Conservation (phyloP, 345 rosid genomes). For the Populus nigra region DNA sequence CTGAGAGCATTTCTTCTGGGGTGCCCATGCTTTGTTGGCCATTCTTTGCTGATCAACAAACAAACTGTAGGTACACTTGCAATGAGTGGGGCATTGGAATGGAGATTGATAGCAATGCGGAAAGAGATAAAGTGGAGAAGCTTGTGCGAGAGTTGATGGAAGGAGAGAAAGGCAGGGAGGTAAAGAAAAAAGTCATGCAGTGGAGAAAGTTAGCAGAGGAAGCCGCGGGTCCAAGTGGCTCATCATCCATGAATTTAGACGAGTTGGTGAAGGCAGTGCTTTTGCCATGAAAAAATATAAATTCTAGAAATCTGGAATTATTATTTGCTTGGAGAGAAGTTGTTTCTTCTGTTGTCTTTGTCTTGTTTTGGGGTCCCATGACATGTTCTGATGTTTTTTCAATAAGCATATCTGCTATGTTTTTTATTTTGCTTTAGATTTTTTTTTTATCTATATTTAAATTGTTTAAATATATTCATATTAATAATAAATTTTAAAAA, state of each 20-base stretch:
- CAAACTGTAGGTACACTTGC: not conserved
- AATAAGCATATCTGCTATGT: too few species aligned
- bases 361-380: too few species aligned
- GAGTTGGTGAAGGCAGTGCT: not conserved
- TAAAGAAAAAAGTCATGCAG: not conserved
- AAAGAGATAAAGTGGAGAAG: not conserved
- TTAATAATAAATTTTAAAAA: too few species aligned
- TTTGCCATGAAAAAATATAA: not conserved
- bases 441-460: too few species aligned
- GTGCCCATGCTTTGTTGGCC: not conserved
- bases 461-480: too few species aligned
- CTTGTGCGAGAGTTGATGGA: not conserved
- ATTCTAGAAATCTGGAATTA: too few species aligned
- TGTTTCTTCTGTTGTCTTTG: too few species aligned
- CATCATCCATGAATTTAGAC: not conserved
- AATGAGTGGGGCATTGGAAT: not conserved
- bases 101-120: not conserved
- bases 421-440: too few species aligned
- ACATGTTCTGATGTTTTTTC: too few species aligned
- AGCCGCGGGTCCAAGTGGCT: not conserved
- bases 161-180: not conserved
- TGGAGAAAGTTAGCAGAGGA: not conserved
- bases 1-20: not conserved
- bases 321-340: too few species aligned
- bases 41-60: not conserved